phyloP scores from a whole-genome alignment of 306 rosid genomes.

The Astragalus membranaceus region DNA sequence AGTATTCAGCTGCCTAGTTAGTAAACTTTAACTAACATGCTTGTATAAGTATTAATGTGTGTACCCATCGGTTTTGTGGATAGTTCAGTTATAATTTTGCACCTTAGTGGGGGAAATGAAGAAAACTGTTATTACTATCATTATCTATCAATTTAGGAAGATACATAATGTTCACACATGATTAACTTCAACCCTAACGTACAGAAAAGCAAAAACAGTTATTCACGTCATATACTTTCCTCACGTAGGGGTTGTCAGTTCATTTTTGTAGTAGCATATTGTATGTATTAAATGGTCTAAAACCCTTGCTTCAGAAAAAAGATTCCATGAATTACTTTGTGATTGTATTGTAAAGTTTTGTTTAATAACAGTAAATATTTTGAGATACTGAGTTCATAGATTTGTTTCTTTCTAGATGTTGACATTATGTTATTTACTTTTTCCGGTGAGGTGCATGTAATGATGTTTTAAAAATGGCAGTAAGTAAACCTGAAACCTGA shows the following conservation, averaged over 20 bases:
- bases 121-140: background rate
- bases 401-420: background rate
- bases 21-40: background rate
- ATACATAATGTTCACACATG: background rate
- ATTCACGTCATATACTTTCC: background rate
- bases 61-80: background rate
- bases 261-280: background rate
- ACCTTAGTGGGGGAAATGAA: background rate
- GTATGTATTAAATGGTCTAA: background rate
- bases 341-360: background rate
- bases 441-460: slow-evolving; percentile 1
- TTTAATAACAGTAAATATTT: slow-evolving; percentile 9
- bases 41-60: background rate
- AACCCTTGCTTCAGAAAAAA: background rate
- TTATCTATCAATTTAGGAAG: background rate
- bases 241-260: background rate
- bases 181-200: background rate
- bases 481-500: background rate
- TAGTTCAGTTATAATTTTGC: slow-evolving; percentile 3
- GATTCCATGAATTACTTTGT: background rate
- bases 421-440: background rate
- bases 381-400: background rate
- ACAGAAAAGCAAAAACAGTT: background rate
- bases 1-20: slow-evolving; percentile 4
- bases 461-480: background rate